Base-by-base conservation (phyloP, 306 rosid genomes). In the Pyrus bretschneideri region DNA sequence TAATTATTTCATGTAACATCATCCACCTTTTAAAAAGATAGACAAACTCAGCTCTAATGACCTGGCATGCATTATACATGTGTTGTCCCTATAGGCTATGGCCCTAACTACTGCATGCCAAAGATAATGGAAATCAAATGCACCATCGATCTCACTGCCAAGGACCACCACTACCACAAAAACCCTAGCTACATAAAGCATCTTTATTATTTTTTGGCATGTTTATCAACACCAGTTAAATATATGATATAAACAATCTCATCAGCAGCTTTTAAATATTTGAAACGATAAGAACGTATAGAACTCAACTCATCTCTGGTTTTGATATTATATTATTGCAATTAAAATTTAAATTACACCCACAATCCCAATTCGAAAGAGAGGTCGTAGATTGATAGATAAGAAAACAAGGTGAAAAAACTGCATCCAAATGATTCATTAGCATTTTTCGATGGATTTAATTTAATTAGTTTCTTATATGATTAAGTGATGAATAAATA, bases 141-240 rank as follows among this genome's bases (percentile, higher is more conserved):
- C 62, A 77, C 81, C 27, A 45, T 74, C 78, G 27, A 58, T 3
- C 29, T 6, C 10, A 13, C 45, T 80, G 3, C 21, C 33, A 62
- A 15, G 61, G 76, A 81, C 81, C 83, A 74, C 80, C 81, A 75
- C 86, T 82, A 78, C 85, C 84, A 54, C 27, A 27, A 18, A 81
- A 71, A 76, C 75, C 80, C 79, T 40, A 40, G 45, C 45, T 9
- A 42, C 3, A 42, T 9, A 67, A 67, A 15, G 10, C 60, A 11
- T 70, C 2, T 64, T 2, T 35, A 23, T 60, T n/a, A 18, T 74
- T 70, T 69, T 49, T 27, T 46, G 69, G 46, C 77, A 25, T 54
- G 22, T 35, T 30, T 33, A 17, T 29, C 69, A 25, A 33, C 38
- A 61, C 35, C 66, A 18, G 23, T 57, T 57, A 57, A 57, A 57